phyloP scores from a whole-genome alignment of 345 rosid genomes.

The Ceriops tagal region DNA sequence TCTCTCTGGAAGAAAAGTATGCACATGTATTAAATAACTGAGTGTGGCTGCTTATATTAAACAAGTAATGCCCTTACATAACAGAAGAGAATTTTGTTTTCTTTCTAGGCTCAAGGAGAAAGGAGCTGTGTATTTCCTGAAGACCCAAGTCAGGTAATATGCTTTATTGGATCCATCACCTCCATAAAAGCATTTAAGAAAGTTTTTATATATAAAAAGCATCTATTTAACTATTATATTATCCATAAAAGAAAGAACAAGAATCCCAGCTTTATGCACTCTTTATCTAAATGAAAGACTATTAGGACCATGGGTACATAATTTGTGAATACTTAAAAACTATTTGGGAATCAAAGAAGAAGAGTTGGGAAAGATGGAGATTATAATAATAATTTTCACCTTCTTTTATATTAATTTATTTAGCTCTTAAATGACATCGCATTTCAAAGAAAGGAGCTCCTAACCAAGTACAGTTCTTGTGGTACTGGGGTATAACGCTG shows the following conservation, averaged over 20 bases:
- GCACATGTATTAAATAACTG: neutral
- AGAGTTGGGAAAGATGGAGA: slow-evolving; percentile 12
- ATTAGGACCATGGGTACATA: slow-evolving; percentile 4
- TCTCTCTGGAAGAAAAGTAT: neutral
- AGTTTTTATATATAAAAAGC: neutral
- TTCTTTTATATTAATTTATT: neutral
- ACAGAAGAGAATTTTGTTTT: neutral
- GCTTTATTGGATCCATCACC: slow-evolving; percentile 29
- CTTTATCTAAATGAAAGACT: neutral
- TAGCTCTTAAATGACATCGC: slow-evolving; percentile 34
- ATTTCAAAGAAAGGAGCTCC: slow-evolving; percentile 38
- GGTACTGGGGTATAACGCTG: no score
- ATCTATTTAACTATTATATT: neutral
- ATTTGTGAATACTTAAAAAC: slow-evolving; percentile 5
- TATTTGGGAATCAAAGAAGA: slow-evolving; percentile 3
- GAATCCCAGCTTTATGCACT: slow-evolving; percentile 22
- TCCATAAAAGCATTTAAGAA: neutral
- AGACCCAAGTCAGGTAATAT: slow-evolving; percentile 23
- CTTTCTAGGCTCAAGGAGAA: slow-evolving; percentile 17
- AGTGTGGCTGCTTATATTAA: neutral
- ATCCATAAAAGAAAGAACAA: slow-evolving; percentile 15
- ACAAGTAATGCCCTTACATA: neutral
- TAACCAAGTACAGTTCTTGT: slow-evolving; percentile 20
- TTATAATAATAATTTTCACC: neutral
- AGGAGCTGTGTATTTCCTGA: slow-evolving; percentile 24